A percentile compares a stretch with the other conserved stretches of the same genome.
Evolutionary conservation across 345 rosid species (phyloP).

Genomic region (Linum tenue): DNA sequence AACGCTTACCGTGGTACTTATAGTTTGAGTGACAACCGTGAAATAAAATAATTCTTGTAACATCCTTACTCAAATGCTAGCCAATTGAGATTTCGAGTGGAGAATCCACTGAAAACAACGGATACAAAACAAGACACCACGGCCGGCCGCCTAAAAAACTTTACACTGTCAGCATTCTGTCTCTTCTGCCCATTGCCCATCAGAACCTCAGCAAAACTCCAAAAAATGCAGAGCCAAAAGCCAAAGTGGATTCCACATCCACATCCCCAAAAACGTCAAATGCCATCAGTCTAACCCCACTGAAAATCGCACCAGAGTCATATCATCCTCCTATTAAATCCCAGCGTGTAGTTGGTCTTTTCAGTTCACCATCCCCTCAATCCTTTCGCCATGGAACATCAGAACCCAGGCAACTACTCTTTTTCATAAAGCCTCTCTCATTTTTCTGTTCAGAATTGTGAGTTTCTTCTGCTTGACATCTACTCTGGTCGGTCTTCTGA

Average conservation of each 20-base stretch:
- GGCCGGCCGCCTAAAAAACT: background rate
- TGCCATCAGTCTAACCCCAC: background rate
- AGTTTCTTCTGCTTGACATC: background rate
- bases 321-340: background rate
- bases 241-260: conserved; percentile 23
- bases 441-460: background rate
- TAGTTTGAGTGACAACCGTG: too few relatives aligned
- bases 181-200: background rate
- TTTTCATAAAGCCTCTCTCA: background rate
- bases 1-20: too few relatives aligned
- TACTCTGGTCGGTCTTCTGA: conserved; percentile 3
- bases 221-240: background rate
- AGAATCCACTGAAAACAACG: background rate
- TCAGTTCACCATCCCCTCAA: background rate
- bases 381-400: conserved; percentile 16
- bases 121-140: too few relatives aligned
- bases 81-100: background rate
- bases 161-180: background rate
- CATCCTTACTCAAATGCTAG: too few relatives aligned
- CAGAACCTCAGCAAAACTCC: background rate
- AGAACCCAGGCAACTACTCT: conserved; percentile 19
- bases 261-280: background rate
- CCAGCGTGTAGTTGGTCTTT: background rate
- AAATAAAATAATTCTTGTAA: too few relatives aligned
- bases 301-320: background rate